phyloP scores from a whole-genome alignment of 768 basidiomycete species.

The Mrakia gelida region DNA sequence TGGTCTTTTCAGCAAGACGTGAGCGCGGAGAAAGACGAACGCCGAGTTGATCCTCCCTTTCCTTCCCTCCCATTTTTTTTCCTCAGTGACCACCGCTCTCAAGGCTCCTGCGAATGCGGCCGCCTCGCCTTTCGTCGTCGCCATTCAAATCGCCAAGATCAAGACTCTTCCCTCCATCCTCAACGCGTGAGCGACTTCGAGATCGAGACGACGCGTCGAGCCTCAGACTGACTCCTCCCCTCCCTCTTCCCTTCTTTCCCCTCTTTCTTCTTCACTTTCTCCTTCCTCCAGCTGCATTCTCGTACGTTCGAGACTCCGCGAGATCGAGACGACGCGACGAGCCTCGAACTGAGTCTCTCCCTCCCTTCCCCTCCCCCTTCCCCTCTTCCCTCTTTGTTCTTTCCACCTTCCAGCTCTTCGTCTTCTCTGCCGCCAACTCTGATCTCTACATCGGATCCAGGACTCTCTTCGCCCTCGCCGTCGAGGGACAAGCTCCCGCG shows the following conservation, averaged over 20 bases:
- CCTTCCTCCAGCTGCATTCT: too few relatives aligned
- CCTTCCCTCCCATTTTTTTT: not conserved
- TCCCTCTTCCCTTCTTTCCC: constrained; percentile 40
- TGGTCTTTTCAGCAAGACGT: not conserved
- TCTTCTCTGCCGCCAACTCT: constrained; percentile 55
- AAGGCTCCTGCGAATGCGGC: constrained; percentile 38
- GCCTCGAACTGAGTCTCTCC: too few relatives aligned
- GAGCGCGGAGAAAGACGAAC: not conserved
- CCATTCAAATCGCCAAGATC: constrained; percentile 34
- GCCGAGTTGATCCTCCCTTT: not conserved
- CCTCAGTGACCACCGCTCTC: not conserved
- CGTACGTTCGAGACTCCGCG: too few relatives aligned
- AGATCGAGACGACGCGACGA: too few relatives aligned
- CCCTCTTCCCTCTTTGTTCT: constrained; percentile 28
- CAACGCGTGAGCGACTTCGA: constrained; percentile 43
- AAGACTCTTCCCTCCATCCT: constrained; percentile 42
- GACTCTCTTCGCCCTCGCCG: constrained; percentile 36
- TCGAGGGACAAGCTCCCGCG: constrained; percentile 37
- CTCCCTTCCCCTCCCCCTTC: too few relatives aligned
- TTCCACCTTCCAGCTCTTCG: constrained; percentile 59
- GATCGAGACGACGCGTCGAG: too few relatives aligned
- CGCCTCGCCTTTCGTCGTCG: constrained; percentile 63
- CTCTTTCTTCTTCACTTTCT: too few relatives aligned
- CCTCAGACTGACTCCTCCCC: not conserved
- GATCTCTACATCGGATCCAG: constrained; percentile 54